Percentiles rank a stretch among this genome's conserved stretches.
Evolutionary conservation across 352 stramenopile genomes (phyloP).

Genomic region (Globisporangium mamillatum): DNA sequence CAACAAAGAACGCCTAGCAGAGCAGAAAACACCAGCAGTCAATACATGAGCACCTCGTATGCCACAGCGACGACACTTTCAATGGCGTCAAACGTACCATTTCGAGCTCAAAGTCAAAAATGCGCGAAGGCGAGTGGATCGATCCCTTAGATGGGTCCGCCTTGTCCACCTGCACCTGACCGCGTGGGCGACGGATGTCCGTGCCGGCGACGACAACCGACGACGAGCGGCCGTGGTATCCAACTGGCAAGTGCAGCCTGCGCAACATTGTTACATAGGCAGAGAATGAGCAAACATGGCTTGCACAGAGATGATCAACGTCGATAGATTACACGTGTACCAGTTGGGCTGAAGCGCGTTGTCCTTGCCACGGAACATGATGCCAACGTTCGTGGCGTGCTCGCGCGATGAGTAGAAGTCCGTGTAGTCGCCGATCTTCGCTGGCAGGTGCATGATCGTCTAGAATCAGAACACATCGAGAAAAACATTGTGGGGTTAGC

Average conservation of each 20-base stretch:
- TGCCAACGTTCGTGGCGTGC: constrained; percentile 95
- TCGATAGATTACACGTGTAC: constrained; percentile 19
- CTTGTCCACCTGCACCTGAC: constrained; percentile 91
- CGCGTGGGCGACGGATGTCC: constrained; percentile 79
- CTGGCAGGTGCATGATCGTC: constrained; percentile 90
- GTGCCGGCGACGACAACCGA: constrained; percentile 90
- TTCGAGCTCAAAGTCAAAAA: constrained; percentile 97
- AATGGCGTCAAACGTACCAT: constrained; percentile 42
- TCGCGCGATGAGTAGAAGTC: constrained; percentile 97
- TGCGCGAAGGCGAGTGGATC: constrained; percentile 82
- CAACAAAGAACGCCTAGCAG: constrained; percentile 91
- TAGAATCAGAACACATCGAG: background rate
- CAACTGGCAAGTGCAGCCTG: constrained; percentile 94
- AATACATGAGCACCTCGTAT: background rate
- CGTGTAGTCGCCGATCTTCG: constrained; percentile 95
- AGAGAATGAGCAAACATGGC: background rate
- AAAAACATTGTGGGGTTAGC: background rate
- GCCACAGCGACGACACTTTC: no score
- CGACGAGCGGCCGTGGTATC: constrained; percentile 95
- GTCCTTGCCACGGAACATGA: constrained; percentile 92
- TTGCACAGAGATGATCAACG: background rate
- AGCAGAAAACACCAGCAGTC: background rate
- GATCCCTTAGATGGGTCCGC: constrained; percentile 91
- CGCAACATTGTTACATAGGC: background rate
- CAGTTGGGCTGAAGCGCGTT: constrained; percentile 98